Conservation (phyloP, 1,284 basidiomycete genomes). For the Austropuccinia psidii region DNA sequence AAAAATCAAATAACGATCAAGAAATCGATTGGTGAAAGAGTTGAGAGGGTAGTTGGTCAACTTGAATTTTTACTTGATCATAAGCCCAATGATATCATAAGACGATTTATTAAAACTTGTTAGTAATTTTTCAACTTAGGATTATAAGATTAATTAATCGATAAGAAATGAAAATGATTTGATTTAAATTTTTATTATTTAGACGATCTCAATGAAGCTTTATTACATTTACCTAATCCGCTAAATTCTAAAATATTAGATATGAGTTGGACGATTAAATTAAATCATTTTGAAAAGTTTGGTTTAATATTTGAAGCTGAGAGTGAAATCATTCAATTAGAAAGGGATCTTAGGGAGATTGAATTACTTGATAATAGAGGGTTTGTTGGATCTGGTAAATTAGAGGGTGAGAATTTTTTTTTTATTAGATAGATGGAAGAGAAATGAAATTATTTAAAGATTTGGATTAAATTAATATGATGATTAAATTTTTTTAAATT, state of each 20-base stretch:
- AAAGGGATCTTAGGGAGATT: constrained; percentile 43
- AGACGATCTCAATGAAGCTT: constrained; percentile 44
- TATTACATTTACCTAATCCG: constrained; percentile 39
- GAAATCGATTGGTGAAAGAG: constrained; percentile 38
- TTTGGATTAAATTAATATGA: too few relatives aligned
- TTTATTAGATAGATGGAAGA: background rate
- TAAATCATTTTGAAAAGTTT: constrained; percentile 41
- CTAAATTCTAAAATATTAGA: constrained; percentile 4
- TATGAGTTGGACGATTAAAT: background rate
- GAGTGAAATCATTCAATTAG: constrained; percentile 41
- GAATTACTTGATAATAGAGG: constrained; percentile 40
- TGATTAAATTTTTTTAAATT: too few relatives aligned
- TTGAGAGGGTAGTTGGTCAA: constrained; percentile 34
- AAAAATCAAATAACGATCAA: background rate
- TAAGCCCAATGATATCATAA: constrained; percentile 40
- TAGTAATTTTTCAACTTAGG: background rate
- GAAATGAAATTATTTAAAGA: background rate
- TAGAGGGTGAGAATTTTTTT: constrained; percentile 38
- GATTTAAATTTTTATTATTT: background rate
- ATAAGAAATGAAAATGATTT: background rate
- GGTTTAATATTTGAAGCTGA: constrained; percentile 43
- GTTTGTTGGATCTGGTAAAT: constrained; percentile 41
- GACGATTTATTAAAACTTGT: constrained; percentile 42
- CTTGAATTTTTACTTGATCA: constrained; percentile 38
- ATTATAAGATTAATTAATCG: background rate